phyloP scores from a whole-genome alignment of 2,329 filamentous ascomycete genomes.

The Aureobasidium mangrovei region DNA sequence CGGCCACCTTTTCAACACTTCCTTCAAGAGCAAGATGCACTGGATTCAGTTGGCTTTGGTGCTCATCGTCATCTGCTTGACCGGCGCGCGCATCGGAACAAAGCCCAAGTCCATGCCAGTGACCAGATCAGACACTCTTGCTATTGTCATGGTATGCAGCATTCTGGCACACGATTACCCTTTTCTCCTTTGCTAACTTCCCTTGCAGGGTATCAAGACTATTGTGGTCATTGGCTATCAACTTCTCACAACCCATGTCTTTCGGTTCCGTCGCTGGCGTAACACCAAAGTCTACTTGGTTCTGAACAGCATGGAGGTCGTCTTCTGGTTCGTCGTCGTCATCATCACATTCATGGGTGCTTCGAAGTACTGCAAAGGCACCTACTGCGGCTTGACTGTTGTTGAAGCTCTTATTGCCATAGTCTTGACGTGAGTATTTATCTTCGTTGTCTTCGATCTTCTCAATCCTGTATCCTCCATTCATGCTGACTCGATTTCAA shows the following conservation, averaged over 20 bases:
- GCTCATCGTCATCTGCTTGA: background rate
- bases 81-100: background rate
- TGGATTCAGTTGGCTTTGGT: background rate
- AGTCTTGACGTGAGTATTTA: background rate
- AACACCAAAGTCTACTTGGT: constrained; percentile 35
- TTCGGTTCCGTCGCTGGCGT: constrained; percentile 28
- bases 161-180: background rate
- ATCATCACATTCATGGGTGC: constrained; percentile 19
- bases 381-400: background rate
- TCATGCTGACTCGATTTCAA: background rate
- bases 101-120: background rate
- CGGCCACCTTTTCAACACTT: background rate
- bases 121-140: background rate
- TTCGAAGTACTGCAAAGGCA: background rate
- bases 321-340: constrained; percentile 35
- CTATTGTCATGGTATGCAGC: background rate
- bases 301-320: constrained; percentile 34
- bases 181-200: background rate
- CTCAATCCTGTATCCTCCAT: background rate
- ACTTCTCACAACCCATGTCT: constrained; percentile 31
- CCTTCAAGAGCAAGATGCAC: background rate
- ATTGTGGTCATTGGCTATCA: constrained; percentile 35
- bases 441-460: background rate
- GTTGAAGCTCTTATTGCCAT: background rate
- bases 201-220: constrained; percentile 25